Conservation (phyloP, 352 stramenopile genomes). For the Phytopythium helicoides region DNA sequence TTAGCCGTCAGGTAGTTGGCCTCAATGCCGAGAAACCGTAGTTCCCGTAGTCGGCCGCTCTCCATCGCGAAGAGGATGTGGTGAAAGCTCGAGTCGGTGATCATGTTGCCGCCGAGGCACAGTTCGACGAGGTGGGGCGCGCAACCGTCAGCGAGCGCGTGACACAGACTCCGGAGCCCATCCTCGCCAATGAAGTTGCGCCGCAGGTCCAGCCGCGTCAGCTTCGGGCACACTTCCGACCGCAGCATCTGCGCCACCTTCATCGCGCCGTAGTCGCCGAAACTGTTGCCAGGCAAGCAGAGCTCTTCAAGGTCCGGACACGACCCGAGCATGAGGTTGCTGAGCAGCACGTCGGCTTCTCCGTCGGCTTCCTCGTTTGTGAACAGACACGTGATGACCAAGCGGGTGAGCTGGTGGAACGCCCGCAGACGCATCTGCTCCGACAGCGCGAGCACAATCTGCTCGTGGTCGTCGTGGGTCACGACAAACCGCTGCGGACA, state of each 20-base stretch:
- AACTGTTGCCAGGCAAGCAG: slow-evolving; percentile 80
- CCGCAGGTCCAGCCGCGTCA: slow-evolving; percentile 74
- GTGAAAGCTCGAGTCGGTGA: slow-evolving; percentile 84
- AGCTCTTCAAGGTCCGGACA: slow-evolving; percentile 78
- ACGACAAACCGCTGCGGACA: slow-evolving; percentile 86
- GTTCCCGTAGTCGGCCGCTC: slow-evolving; percentile 49
- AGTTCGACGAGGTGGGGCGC: slow-evolving; percentile 67
- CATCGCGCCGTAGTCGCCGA: slow-evolving; percentile 79
- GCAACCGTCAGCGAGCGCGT: slow-evolving; percentile 67
- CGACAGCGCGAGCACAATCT: slow-evolving; percentile 76
- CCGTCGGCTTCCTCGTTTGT: slow-evolving; percentile 86
- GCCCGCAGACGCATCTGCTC: slow-evolving; percentile 59
- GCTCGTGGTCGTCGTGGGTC: slow-evolving; percentile 84
- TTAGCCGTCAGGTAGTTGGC: slow-evolving; percentile 81
- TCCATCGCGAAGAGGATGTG: slow-evolving; percentile 83
- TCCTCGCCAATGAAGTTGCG: slow-evolving; percentile 87
- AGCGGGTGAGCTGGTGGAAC: slow-evolving; percentile 50
- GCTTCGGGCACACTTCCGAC: slow-evolving; percentile 70
- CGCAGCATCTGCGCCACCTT: slow-evolving; percentile 84
- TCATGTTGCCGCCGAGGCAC: slow-evolving; percentile 78
- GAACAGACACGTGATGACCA: slow-evolving; percentile 80
- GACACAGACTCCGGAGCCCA: slow-evolving; percentile 66
- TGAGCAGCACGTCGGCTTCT: slow-evolving; percentile 78
- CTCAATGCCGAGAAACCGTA: slow-evolving; percentile 82
- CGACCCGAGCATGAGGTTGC: slow-evolving; percentile 75